These are phyloP conservation scores for Bipolaris zeicola DNA, from an alignment of 2,329 filamentous ascomycete species.

Conservation along the genomic window DNA sequence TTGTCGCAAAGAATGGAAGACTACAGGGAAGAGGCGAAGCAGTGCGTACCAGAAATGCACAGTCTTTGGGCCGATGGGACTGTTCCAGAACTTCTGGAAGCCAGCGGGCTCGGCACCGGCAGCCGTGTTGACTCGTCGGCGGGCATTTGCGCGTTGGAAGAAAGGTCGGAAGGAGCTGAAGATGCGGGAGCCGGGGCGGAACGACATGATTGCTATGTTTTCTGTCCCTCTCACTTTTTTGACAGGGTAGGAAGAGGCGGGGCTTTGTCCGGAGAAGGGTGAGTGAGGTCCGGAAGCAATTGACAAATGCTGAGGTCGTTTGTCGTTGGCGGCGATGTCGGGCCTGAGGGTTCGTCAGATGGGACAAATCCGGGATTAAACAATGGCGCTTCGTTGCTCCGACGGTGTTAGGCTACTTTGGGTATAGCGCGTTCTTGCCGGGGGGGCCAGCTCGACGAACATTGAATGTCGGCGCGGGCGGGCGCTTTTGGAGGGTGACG, in stretches of 20 bases:
- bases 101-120: slow-evolving; percentile 55
- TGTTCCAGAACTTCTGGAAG: slow-evolving; percentile 72
- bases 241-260: slow-evolving; percentile 45
- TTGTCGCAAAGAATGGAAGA: not conserved
- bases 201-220: slow-evolving; percentile 54
- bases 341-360: slow-evolving; percentile 19
- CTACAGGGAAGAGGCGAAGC: not conserved
- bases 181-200: slow-evolving; percentile 64
- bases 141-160: slow-evolving; percentile 61
- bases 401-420: slow-evolving; percentile 21
- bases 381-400: slow-evolving; percentile 24
- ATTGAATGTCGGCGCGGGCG: slow-evolving; percentile 14
- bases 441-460: slow-evolving; percentile 26
- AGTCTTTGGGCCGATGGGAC: slow-evolving; percentile 65
- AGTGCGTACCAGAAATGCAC: slow-evolving; percentile 90
- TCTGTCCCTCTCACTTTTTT: slow-evolving; percentile 5
- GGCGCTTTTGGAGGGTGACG: slow-evolving; percentile 8
- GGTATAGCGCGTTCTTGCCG: slow-evolving; percentile 12
- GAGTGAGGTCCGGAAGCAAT: not conserved
- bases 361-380: slow-evolving; percentile 31
- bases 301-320: slow-evolving; percentile 6
- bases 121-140: slow-evolving; percentile 73
- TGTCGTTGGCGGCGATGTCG: slow-evolving; percentile 20
- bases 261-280: slow-evolving; percentile 7
- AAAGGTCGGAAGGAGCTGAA: slow-evolving; percentile 59